These are phyloP conservation scores for Cystobasidium tubakii DNA, from an alignment of 768 basidiomycete genomes.

Conservation along the genomic window DNA sequence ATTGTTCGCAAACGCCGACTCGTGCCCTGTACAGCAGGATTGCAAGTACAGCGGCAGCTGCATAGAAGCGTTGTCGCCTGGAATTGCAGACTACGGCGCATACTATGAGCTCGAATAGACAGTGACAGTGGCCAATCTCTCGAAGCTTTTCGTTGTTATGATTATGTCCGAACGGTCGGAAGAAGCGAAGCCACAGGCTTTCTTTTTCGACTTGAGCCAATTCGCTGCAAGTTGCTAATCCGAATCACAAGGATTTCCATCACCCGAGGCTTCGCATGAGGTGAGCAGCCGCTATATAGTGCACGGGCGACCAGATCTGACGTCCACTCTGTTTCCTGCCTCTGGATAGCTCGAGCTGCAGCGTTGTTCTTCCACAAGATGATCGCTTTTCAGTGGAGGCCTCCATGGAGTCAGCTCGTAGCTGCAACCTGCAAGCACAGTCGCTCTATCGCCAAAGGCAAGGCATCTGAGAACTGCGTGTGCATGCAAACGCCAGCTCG, in stretches of 20 bases:
- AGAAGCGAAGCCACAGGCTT: too few relatives aligned
- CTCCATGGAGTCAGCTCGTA: background rate
- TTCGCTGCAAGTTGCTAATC: background rate
- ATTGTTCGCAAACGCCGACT: background rate
- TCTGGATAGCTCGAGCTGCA: background rate
- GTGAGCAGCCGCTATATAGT: background rate
- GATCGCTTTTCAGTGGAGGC: constrained; percentile 1
- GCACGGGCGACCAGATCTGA: background rate
- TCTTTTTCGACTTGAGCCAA: background rate
- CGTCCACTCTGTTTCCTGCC: background rate
- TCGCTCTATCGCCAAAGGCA: constrained; percentile 3
- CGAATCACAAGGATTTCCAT: background rate
- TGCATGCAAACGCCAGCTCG: background rate
- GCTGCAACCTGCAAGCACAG: background rate
- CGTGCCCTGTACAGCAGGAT: background rate
- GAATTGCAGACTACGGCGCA: background rate
- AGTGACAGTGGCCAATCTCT: too few relatives aligned
- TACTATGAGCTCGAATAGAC: background rate
- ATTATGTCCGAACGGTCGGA: too few relatives aligned
- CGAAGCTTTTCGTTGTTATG: too few relatives aligned
- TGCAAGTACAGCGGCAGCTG: background rate
- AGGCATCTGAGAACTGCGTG: background rate
- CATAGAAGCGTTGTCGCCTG: background rate
- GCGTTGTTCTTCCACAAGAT: background rate
- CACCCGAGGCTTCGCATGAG: background rate